Evolutionary conservation across 257 asterid species (phyloP).

Genomic region (Ocimum tenuiflorum): DNA sequence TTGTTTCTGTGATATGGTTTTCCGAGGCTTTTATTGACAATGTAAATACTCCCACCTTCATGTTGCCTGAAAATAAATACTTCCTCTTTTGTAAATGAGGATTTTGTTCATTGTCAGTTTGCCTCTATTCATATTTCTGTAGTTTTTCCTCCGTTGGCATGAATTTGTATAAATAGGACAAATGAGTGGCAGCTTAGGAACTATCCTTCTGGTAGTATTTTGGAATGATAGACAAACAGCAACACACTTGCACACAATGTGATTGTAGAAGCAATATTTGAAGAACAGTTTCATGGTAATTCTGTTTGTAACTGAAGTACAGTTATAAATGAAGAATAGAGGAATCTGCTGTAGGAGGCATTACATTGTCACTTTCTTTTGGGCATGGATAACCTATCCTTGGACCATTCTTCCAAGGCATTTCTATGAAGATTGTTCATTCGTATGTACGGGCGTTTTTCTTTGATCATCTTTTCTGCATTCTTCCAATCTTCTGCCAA

Average conservation of each 20-base stretch:
- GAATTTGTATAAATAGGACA: not conserved
- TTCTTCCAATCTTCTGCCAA: conserved; percentile 84
- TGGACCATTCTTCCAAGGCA: conserved; percentile 92
- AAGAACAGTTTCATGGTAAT: not conserved
- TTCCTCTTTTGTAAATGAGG: not conserved
- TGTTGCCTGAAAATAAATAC: not conserved
- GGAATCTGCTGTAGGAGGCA: not conserved
- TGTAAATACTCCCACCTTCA: not conserved
- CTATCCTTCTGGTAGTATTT: not conserved
- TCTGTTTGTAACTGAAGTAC: not conserved
- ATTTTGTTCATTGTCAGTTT: not conserved
- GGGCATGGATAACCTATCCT: conserved; percentile 46
- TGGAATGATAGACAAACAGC: not conserved
- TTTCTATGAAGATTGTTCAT: conserved; percentile 70
- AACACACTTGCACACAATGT: not conserved
- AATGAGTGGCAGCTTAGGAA: not conserved
- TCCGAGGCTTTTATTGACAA: not conserved
- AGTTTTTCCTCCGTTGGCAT: not conserved
- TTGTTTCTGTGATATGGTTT: not conserved
- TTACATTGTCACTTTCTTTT: conserved; percentile 28
- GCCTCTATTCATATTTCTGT: not conserved
- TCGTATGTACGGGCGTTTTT: conserved; percentile 61
- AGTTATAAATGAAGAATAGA: conserved; percentile 7
- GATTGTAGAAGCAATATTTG: too few relatives aligned
- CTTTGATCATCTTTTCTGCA: conserved; percentile 70